These are phyloP conservation scores for Shiraia sp. DNA, from an alignment of 2,329 filamentous ascomycete species.

Conservation along the genomic window DNA sequence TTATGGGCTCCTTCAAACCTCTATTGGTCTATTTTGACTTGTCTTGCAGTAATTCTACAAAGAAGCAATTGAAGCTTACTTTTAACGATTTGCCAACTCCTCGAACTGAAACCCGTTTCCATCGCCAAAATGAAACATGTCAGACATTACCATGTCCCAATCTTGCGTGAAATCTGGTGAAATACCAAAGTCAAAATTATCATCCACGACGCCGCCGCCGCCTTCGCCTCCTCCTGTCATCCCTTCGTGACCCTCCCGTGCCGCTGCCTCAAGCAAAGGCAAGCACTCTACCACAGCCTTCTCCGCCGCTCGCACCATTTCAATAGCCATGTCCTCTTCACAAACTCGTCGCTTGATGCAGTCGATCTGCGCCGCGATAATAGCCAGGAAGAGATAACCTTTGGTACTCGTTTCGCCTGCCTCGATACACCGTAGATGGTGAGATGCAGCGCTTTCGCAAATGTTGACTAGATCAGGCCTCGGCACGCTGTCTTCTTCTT, in stretches of 20 bases:
- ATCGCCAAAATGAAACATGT: constrained; percentile 17
- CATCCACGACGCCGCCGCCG: neutral
- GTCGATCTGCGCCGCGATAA: constrained; percentile 27
- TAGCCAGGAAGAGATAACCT: constrained; percentile 26
- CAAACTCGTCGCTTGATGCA: constrained; percentile 15
- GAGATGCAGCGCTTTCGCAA: constrained; percentile 23
- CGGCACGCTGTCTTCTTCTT: constrained; percentile 30
- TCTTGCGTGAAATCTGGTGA: constrained; percentile 18
- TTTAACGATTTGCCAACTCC: too few species aligned
- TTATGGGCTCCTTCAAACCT: too few species aligned
- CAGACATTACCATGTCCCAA: constrained; percentile 22
- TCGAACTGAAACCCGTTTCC: too few species aligned
- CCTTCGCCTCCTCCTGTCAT: constrained; percentile 9
- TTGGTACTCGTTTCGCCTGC: constrained; percentile 38
- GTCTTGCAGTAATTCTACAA: too few species aligned
- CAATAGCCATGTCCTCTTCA: constrained; percentile 12
- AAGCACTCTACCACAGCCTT: constrained; percentile 19
- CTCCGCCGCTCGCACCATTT: constrained; percentile 21
- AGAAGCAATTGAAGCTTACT: too few species aligned
- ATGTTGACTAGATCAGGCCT: constrained; percentile 23
- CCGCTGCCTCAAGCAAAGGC: constrained; percentile 27
- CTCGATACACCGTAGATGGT: constrained; percentile 23
- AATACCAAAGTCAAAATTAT: constrained; percentile 9
- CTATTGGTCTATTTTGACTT: too few species aligned
- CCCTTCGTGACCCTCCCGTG: too few species aligned